These are phyloP conservation scores for Solanum pennellii DNA, from an alignment of 257 asterid species.

Conservation along the genomic window DNA sequence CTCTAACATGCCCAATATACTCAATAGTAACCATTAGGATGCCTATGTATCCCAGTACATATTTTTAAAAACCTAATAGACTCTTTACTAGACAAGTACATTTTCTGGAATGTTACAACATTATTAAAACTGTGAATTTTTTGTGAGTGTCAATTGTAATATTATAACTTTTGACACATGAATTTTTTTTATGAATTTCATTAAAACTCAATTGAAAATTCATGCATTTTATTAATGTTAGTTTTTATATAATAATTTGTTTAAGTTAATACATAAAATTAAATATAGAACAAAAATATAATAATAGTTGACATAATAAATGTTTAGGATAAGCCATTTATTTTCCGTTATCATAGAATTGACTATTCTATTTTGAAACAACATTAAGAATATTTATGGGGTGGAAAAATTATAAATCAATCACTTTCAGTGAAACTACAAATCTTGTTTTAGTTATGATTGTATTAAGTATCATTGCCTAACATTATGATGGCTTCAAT, in stretches of 20 bases:
- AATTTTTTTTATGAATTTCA: background rate
- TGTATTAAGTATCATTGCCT: background rate
- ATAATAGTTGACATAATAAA: background rate
- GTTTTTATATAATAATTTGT: background rate
- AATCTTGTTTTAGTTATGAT: background rate
- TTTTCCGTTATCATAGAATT: background rate
- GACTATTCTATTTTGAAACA: background rate
- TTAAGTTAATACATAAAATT: background rate
- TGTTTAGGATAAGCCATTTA: background rate
- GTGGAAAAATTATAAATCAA: background rate
- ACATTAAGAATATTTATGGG: background rate
- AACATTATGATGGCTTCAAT: background rate
- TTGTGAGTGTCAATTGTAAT: background rate
- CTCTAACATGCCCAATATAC: too few species aligned
- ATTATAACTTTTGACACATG: background rate
- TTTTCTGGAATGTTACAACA: background rate
- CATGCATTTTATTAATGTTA: background rate
- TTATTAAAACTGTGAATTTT: too few species aligned
- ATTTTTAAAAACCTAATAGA: too few species aligned
- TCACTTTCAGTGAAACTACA: background rate
- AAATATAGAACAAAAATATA: background rate
- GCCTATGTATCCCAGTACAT: too few species aligned
- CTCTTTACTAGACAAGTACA: too few species aligned
- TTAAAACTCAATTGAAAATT: too few species aligned
- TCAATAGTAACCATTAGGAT: too few species aligned